Base-by-base conservation (phyloP, 2,329 filamentous ascomycete species). In the Zymoseptoria ardabiliae region DNA sequence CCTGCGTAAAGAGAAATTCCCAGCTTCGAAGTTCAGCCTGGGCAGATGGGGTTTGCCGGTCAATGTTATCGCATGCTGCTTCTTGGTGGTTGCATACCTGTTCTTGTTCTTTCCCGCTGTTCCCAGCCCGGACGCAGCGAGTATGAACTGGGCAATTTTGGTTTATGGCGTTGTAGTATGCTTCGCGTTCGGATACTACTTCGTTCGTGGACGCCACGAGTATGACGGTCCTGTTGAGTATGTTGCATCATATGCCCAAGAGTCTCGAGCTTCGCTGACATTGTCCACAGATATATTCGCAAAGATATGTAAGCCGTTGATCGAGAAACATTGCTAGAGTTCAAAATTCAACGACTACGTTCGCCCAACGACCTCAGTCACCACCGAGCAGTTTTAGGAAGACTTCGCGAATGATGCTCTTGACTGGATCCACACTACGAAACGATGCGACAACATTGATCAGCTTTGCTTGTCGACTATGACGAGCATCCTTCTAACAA, bases 111-210 rank as follows among this genome's bases (percentile, higher is more conserved):
- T 69, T 58, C 66, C 66, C 1, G 41, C 62, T 4, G 61, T 63
- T 11, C 66, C 67, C n/a, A 57, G 64, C 19, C 67, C 70, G 5
- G 62, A 61, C 9, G 53, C 66, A 9, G 61, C 61, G 10, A 63
- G 54, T 13, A 71, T 71, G 69, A 71, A 71, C 51, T 72, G 69
- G 70, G 65, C 62, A 17, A 61, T 64, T 21, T 59, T 72, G 30
- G 68, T 72, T 17, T 67, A 63, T 53, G 65, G 64, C 6, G 28
- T 59, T 17, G 59, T 64, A 6, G 57, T 55, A 41, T 41, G 57
- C 55, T 64, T 63, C 41, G 65, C 65, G 5, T 56, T 59, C 23
- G 53, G 28, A 7, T 67, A 61, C 50, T 67, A 67, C 49, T 48
- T 64, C 19, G 21, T 66, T 11, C 51, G 57, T 6, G 65, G 63